Evolutionary conservation across 345 rosid species (phyloP), one percentile per base, ranked within the genome.

Genomic region (Gossypium herbaceum): DNA sequence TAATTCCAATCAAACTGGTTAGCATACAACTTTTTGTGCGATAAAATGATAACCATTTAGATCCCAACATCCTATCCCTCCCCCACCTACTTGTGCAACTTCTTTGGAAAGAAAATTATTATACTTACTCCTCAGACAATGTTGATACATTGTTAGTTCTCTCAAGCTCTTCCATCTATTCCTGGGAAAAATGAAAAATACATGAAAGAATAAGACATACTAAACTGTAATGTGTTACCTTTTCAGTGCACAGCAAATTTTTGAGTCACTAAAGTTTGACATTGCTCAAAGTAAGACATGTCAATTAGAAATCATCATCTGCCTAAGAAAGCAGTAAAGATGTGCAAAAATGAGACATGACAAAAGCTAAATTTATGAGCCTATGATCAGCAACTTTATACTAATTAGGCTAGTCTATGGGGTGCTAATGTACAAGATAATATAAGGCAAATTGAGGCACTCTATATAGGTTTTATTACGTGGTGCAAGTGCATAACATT

Each of bases 101-200:
- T 73, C 16, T 25, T 22, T 50, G 64, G 43, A 72, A 44, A 19
- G 55, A 41, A 25, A 44, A 73, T 24, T 58, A 55, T 73, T 63
- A 44, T 9, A 87, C 97, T 89, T 85, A 91, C 97, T 81, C 92
- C 54, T 81, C 84, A 74, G 94, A 89, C 66, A 84, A 78, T 43
- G 84, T 74, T 45, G 92, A 86, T 34, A 84, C 81, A 25, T 71
- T 82, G 58, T 79, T 86, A 7, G 88, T 77, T 43, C 50, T 67
- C 70, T 84, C 90, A 8, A 91, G 84, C 79, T 83, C 88, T 41
- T 83, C 85, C 88, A 91, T 72, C 83, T 91, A 92, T 54, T 81
- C 77, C 97, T 91, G 60, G 27, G 20, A 20, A 86, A 39, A 86
- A 44, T 76, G 22, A 34, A 76, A 70, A 79, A 56, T 59, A 66